Percentiles rank a stretch among this genome's conserved stretches.
These are phyloP conservation scores for Tothia fuscella DNA, from an alignment of 2,329 filamentous ascomycete species.

Conservation along the genomic window DNA sequence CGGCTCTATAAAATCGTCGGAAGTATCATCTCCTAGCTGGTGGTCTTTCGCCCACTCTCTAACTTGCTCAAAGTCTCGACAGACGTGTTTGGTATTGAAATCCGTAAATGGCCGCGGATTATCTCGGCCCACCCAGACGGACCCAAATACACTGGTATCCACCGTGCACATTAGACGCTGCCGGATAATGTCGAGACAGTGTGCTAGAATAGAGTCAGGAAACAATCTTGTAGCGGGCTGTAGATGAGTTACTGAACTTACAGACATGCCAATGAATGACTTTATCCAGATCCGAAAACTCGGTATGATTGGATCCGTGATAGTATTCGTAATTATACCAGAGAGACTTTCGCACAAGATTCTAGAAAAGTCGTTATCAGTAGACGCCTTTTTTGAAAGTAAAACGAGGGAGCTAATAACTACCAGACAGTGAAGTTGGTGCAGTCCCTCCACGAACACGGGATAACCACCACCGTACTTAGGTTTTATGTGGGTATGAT, in stretches of 20 bases:
- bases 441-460: slow-evolving; percentile 45
- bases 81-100: slow-evolving; percentile 49
- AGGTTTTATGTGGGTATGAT: slow-evolving; percentile 44
- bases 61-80: slow-evolving; percentile 45
- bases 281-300: slow-evolving; percentile 43
- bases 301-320: slow-evolving; percentile 34
- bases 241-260: slow-evolving; percentile 25
- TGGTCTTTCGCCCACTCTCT: slow-evolving; percentile 41
- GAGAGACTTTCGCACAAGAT: slow-evolving; percentile 45
- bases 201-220: slow-evolving; percentile 25
- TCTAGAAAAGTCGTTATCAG: slow-evolving; percentile 24
- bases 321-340: slow-evolving; percentile 53
- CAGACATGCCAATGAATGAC: slow-evolving; percentile 46
- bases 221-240: no score
- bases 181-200: slow-evolving; percentile 49
- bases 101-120: slow-evolving; percentile 43
- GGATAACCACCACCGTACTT: slow-evolving; percentile 48
- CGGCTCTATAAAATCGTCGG: background rate
- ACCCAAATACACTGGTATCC: slow-evolving; percentile 47
- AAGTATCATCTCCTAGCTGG: slow-evolving; percentile 30
- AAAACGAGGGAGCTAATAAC: slow-evolving; percentile 12
- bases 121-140: slow-evolving; percentile 43
- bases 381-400: background rate
- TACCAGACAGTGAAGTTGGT: slow-evolving; percentile 44
- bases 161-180: slow-evolving; percentile 53